Evolutionary conservation across 2,329 filamentous ascomycete species (phyloP), one percentile per base, ranked within the genome.

Genomic region (Clonostachys byssicola): DNA sequence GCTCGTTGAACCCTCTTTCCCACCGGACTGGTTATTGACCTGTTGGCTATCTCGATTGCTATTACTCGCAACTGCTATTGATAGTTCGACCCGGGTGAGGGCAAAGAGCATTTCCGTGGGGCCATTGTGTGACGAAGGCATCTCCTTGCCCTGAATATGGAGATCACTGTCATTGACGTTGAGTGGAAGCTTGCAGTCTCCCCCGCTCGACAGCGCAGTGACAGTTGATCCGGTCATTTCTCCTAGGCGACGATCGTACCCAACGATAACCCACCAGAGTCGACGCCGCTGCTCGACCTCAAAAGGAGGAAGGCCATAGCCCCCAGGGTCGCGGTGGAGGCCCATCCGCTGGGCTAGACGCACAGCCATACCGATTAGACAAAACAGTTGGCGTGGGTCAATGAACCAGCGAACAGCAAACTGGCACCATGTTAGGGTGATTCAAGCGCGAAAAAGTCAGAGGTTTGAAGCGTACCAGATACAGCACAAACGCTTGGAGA

Each of bases 231-330:
- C 77, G 5, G 80, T 77, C 62, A 89, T 77, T 60, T 89, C 86
- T 48, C 82, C 77, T 36, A 88, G 77, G 18, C 86, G 82, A 50
- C 77, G 73, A 60, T 91, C 87, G 53, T 88, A 85, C 23, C 81
- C 71, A 13, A 85, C 74, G 14, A 91, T 71, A 34, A 82, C 80
- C 85, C 85, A 90, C 86, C 85, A 89, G 2, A 90, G 67, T 36
- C 86, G 75, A 44, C 86, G 78, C n/a, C 85, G 77, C 63, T 87
- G 77, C 64, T 89, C 86, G 5, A 80, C 76, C 56, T 89, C 85
- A 46, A 83, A 87, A 34, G 71, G 76, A 5, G 64, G 69, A 4
- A 81, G 55, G 5, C 62, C 74, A 45, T 76, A 77, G 47, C 78
- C 71, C 2, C 67, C 68, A 2, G 78, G 73, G 57, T 89, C 85